Evolutionary conservation across 2,329 filamentous ascomycete genomes (phyloP).

Genomic region (Phaeophleospora eucalypticola): DNA sequence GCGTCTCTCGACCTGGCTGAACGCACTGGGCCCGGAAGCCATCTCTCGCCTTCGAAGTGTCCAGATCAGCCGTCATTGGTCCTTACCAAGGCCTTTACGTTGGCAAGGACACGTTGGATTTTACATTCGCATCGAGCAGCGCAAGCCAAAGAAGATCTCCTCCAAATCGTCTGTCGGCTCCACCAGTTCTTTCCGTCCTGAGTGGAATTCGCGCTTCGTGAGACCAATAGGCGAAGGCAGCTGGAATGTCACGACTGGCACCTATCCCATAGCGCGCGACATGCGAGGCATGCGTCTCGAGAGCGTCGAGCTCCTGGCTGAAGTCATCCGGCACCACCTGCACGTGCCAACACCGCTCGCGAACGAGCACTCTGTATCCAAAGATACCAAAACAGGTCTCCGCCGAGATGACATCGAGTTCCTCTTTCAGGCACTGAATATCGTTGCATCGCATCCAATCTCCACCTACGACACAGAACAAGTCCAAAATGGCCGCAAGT

Average conservation of each 20-base stretch:
- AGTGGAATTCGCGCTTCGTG: constrained; percentile 14
- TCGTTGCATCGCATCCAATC: constrained; percentile 24
- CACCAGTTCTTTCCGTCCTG: constrained; percentile 7
- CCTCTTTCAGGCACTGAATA: constrained; percentile 20
- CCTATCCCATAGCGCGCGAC: constrained; percentile 20
- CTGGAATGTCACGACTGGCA: constrained; percentile 19
- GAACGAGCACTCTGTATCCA: neutral
- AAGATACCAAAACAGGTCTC: constrained; percentile 2
- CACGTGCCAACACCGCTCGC: neutral
- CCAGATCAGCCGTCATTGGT: constrained; percentile 25
- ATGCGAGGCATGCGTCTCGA: constrained; percentile 20
- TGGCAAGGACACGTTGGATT: constrained; percentile 28
- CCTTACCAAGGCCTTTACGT: constrained; percentile 16
- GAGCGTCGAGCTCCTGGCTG: constrained; percentile 23
- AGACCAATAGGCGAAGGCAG: constrained; percentile 6
- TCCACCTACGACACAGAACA: constrained; percentile 4
- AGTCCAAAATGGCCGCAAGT: constrained; percentile 1
- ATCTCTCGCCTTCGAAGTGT: constrained; percentile 18
- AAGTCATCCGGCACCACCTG: constrained; percentile 12
- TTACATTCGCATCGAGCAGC: constrained; percentile 22
- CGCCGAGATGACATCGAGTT: constrained; percentile 14
- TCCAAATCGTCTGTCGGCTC: constrained; percentile 1
- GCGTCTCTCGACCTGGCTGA: constrained; percentile 17
- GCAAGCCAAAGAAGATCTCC: constrained; percentile 2
- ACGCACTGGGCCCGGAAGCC: constrained; percentile 8